Evolutionary conservation across 768 basidiomycete species (phyloP).

Genomic region (Tricholoma bakamatsutake): DNA sequence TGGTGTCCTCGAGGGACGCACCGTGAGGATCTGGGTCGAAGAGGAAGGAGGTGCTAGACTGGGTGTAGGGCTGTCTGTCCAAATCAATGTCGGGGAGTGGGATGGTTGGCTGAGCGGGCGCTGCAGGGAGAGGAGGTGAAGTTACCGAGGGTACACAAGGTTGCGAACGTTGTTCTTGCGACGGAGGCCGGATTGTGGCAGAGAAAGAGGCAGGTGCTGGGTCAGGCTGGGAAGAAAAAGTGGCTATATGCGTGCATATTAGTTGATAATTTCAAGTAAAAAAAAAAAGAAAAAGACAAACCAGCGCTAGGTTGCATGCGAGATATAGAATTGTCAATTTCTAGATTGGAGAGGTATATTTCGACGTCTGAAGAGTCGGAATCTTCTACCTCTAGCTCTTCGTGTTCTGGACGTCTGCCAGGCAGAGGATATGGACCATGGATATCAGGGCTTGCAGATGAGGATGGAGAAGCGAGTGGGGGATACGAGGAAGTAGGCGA

Average conservation of each 20-base stretch:
- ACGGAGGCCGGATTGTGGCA: neutral
- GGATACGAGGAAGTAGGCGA: conserved; percentile 3
- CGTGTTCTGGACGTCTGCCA: neutral
- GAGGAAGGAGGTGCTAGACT: neutral
- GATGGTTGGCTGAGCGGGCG: conserved; percentile 3
- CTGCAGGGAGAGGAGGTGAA: neutral
- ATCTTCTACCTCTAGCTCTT: conserved; percentile 11
- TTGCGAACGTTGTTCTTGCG: neutral
- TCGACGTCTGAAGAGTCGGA: conserved; percentile 23
- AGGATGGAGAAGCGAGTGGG: conserved; percentile 4
- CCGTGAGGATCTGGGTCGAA: neutral
- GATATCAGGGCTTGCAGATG: neutral
- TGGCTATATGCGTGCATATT: neutral
- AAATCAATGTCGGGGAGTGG: conserved; percentile 3
- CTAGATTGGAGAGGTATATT: conserved; percentile 29
- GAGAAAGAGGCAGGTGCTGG: neutral
- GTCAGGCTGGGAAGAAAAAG: neutral
- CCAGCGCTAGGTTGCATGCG: neutral
- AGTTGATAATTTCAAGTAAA: neutral
- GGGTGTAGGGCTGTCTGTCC: neutral
- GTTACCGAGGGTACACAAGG: neutral
- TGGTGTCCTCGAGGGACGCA: neutral
- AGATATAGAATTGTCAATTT: conserved; percentile 24
- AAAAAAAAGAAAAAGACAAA: neutral
- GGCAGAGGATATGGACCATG: neutral